Base-by-base conservation (phyloP, 495 filamentous ascomycete genomes). In the Aspergillus asperescens region DNA sequence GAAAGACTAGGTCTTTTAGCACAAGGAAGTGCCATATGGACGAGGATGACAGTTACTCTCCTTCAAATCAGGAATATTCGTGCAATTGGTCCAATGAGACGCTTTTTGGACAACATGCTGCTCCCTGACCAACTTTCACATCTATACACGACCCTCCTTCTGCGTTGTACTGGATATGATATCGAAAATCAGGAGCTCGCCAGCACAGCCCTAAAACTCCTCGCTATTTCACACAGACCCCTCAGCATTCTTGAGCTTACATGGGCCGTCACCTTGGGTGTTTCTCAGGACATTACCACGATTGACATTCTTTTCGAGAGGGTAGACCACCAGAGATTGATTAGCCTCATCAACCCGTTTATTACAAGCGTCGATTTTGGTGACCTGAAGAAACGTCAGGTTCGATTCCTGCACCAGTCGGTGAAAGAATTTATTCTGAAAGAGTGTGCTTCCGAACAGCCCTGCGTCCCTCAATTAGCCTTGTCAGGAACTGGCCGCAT, bases 311-410 rank as follows among this genome's bases (percentile, higher is more conserved):
- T 66, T 54, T 34, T 38, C 43, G 31, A 54, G 5, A 29, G 50
- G 47, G 60, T 61, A 46, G 63, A 66, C 29, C 50, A 60, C 52
- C 55, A 58, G 48, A 66, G 60, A 53, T n/a, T 60, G 46, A 56
- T 63, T 39, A 42, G 28, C 40, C 43, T 66, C n/a, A 61, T 66
- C n/a, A 47, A 59, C 31, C 63, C 63, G 13, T 66, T 66, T 50
- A 54, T 66, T 52, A 19, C 57, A 52, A 25, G 27, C 28, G 32
- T 56, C 35, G 50, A 66, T 42, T 63, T 50, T 39, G 45, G 27
- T 34, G 31, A 32, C 16, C 8, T 54, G n/a, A 56, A 54, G 31
- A 63, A 55, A 35, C 48, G n/a, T 49, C 63, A 63, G 51, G 57
- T 65, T 15, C 55, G 53, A 43, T 55, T 65, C 39, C 15, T 45